Percentiles rank a stretch among this genome's conserved stretches.
Conservation (phyloP, 2,329 filamentous ascomycete genomes). For the Parafenestella ontariensis region DNA sequence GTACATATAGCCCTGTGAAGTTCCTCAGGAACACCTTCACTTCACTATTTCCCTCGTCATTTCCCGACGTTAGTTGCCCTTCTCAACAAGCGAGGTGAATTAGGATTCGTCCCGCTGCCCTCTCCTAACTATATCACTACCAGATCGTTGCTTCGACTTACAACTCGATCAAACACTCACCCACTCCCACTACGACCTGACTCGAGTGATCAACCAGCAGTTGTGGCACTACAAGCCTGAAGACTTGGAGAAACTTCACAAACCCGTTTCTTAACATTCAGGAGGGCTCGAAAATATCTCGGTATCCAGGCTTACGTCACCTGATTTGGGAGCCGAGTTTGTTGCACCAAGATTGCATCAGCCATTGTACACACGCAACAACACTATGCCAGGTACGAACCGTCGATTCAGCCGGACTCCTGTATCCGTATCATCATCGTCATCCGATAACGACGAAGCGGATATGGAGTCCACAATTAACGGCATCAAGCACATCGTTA, state of each 20-base stretch:
- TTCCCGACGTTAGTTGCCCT: background rate
- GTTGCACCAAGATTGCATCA: background rate
- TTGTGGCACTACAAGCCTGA: no score
- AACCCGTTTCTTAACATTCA: no score
- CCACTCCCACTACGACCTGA: background rate
- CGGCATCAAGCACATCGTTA: conserved; percentile 16
- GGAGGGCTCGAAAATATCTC: no score
- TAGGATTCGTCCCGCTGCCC: background rate
- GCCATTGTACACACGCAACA: background rate
- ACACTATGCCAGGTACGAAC: conserved; percentile 5
- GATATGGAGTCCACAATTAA: conserved; percentile 5
- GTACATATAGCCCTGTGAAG: conserved; percentile 3
- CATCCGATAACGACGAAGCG: background rate
- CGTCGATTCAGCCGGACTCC: no score
- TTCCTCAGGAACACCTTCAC: background rate
- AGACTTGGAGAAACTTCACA: no score
- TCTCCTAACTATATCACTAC: background rate
- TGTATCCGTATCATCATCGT: conserved; percentile 2
- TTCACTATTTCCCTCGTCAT: background rate
- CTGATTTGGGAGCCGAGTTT: background rate
- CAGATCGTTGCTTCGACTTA: background rate
- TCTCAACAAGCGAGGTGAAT: background rate
- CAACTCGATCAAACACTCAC: background rate
- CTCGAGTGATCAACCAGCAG: no score
- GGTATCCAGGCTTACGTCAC: no score